Percentiles rank a stretch among this genome's conserved stretches.
Conservation (phyloP, 2,329 filamentous ascomycete species). For the Cercospora brassicicola region DNA sequence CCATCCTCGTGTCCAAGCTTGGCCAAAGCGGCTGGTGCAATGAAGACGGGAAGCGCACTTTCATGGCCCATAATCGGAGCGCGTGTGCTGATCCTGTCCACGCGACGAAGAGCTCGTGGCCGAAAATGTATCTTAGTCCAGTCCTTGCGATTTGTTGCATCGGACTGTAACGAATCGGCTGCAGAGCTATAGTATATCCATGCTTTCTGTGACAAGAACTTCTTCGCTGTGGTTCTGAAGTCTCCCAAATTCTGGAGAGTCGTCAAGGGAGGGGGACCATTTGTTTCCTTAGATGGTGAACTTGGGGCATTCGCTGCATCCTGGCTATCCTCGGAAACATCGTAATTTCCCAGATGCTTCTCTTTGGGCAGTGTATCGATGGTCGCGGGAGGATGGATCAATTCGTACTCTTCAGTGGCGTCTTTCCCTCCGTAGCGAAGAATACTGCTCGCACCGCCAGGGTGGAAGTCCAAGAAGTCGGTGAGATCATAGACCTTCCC, state of each 20-base stretch:
- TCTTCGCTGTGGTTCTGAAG: background rate
- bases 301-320: background rate
- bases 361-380: constrained; percentile 52
- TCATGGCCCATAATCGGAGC: background rate
- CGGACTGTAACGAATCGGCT: background rate
- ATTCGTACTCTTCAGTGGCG: constrained; percentile 83
- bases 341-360: background rate
- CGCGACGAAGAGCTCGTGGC: background rate
- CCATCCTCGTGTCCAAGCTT: background rate
- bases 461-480: constrained; percentile 80
- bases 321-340: constrained; percentile 5
- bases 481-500: constrained; percentile 81
- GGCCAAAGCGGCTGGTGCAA: background rate
- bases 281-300: background rate
- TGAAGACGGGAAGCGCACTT: constrained; percentile 11
- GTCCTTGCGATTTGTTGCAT: background rate
- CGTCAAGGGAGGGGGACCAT: background rate
- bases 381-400: constrained; percentile 82
- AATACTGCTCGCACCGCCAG: constrained; percentile 83
- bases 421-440: constrained; percentile 91
- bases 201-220: constrained; percentile 14
- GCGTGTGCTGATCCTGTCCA: background rate
- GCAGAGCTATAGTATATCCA: constrained; percentile 9
- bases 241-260: background rate
- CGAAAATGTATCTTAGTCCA: background rate